Conservation (phyloP, 352 stramenopile genomes). For the Peronospora tabacina region DNA sequence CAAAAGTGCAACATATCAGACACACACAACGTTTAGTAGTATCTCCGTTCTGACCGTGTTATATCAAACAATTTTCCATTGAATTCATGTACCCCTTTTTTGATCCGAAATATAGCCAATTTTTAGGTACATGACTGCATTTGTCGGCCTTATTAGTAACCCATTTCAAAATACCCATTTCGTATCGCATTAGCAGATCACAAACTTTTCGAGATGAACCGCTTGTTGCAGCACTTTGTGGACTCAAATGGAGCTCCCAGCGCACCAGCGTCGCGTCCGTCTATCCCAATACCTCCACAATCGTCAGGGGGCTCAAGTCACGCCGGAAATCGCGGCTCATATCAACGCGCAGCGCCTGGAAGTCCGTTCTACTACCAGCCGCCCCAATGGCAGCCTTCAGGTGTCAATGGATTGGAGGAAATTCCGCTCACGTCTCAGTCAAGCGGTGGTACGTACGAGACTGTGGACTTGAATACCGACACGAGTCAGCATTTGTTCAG, state of each 20-base stretch:
- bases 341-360: slow-evolving; percentile 19
- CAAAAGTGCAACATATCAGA: too few relatives aligned
- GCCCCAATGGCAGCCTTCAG: slow-evolving; percentile 10
- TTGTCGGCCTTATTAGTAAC: too few relatives aligned
- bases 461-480: slow-evolving; percentile 37
- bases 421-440: slow-evolving; percentile 30
- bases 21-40: too few relatives aligned
- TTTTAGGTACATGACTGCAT: too few relatives aligned
- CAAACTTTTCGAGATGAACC: slow-evolving; percentile 35
- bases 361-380: slow-evolving; percentile 35
- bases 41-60: too few relatives aligned
- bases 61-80: too few relatives aligned
- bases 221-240: slow-evolving; percentile 56
- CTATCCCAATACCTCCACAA: slow-evolving; percentile 23
- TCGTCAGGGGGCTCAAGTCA: slow-evolving; percentile 26
- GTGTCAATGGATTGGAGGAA: slow-evolving; percentile 19
- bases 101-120: too few relatives aligned
- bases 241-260: slow-evolving; percentile 20
- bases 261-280: slow-evolving; percentile 11
- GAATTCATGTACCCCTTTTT: too few relatives aligned
- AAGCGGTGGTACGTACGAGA: slow-evolving; percentile 33
- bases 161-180: background rate
- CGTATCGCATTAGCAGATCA: background rate
- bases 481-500: slow-evolving; percentile 7
- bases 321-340: slow-evolving; percentile 22